Evolutionary conservation across 345 rosid genomes (phyloP).

Genomic region (Anastatica hierochuntica): DNA sequence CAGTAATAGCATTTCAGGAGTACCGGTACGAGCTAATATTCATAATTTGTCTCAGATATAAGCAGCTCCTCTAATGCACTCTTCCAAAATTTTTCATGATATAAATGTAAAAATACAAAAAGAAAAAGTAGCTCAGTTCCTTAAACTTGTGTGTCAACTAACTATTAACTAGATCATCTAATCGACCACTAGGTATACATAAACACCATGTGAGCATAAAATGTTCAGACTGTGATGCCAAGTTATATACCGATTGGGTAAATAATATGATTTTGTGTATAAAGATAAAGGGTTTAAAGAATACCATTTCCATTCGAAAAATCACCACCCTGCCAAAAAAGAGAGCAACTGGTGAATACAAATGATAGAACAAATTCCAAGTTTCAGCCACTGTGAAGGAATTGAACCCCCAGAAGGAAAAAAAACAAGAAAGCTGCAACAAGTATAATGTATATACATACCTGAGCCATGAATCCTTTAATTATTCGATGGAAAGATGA

Average conservation of each 20-base stretch:
- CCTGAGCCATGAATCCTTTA: constrained; percentile 96
- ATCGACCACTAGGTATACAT: background rate
- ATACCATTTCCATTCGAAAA: constrained; percentile 87
- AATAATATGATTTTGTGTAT: background rate
- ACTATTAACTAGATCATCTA: background rate
- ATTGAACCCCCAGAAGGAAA: background rate
- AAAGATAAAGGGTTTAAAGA: background rate
- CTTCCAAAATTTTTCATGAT: no score
- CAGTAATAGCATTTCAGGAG: background rate
- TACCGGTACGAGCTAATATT: background rate
- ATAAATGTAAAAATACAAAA: no score
- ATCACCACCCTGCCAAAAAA: constrained; percentile 77
- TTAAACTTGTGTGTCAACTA: background rate
- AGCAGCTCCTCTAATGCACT: no score
- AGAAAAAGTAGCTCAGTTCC: background rate
- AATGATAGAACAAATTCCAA: background rate
- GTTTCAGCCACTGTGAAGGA: background rate
- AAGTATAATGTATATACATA: constrained; percentile 26
- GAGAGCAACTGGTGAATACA: constrained; percentile 8
- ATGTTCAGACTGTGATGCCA: background rate
- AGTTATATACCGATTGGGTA: background rate
- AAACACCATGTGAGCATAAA: no score
- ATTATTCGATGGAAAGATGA: constrained; percentile 79
- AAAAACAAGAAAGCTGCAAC: background rate
- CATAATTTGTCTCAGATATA: no score